Evolutionary conservation across 305 asterid genomes (phyloP), one percentile per base, ranked within the genome.

Genomic region (Rubia peregrina): DNA sequence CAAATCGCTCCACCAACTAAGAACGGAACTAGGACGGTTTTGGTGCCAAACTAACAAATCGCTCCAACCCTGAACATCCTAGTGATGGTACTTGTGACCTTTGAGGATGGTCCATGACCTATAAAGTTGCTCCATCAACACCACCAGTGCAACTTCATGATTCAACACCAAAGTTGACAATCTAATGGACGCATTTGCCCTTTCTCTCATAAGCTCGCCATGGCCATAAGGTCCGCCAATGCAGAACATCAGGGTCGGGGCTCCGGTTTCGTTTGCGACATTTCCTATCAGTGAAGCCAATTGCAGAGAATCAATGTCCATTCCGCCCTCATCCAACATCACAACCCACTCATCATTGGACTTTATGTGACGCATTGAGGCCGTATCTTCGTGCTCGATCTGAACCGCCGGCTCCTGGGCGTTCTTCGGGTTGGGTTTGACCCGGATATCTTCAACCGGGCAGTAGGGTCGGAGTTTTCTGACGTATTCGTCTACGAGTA

Each of bases 31-130:
- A 30, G 5, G 40, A 36, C 5, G 13, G 16, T 48, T 14, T 16
- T 51, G 5, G n/a, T n/a, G n/a, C n/a, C n/a, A n/a, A n/a, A n/a
- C n/a, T n/a, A n/a, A n/a, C n/a, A n/a, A n/a, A n/a, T n/a, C n/a
- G n/a, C n/a, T n/a, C n/a, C n/a, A n/a, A n/a, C n/a, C n/a, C n/a
- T n/a, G n/a, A n/a, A n/a, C 1, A 19, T 68, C 36, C 85, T 87
- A 86, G 69, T 90, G 97, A 80, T 88, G 97, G 75, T 92, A 92
- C 77, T 88, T 90, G 82, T 90, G 97, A 72, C 91, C 95, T 80
- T 88, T 92, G 71, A 92, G 92, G 75, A 92, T 92, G 33, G 96
- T 92, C 98, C 98, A 92, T 40, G 97, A 88, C 86, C 97, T 86
- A 83, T 92, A 92, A 61, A 92, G 90, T 72, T 92, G 97, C 82